Conservation (phyloP, 805 yeast genomes). For the Ogataea salicorniae region DNA sequence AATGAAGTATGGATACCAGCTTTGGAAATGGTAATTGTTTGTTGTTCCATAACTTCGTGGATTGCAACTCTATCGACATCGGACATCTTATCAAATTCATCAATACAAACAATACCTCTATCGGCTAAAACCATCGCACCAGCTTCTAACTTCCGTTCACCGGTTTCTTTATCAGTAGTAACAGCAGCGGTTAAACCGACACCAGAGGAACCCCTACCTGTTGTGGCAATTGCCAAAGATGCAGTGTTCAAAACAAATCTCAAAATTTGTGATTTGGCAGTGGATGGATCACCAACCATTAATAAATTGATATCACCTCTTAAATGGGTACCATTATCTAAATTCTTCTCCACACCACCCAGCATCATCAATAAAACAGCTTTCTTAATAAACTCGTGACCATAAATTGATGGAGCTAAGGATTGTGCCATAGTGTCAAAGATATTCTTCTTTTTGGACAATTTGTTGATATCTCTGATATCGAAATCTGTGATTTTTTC, state of each 20-base stretch:
- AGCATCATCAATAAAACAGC: conserved; percentile 86
- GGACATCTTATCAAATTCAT: conserved; percentile 97
- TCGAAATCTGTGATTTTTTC: conserved; percentile 76
- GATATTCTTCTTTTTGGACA: conserved; percentile 64
- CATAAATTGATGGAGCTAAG: conserved; percentile 93
- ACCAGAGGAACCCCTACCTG: conserved; percentile 99
- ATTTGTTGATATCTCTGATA: conserved; percentile 76
- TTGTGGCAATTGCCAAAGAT: conserved; percentile 91
- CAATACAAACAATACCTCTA: conserved; percentile 95
- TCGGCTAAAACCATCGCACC: conserved; percentile 99
- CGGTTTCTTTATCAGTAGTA: conserved; percentile 92
- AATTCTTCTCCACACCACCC: conserved; percentile 92
- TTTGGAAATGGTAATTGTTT: conserved; percentile 94
- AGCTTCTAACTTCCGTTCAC: conserved; percentile 93
- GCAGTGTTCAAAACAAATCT: conserved; percentile 95
- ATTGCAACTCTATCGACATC: conserved; percentile 96
- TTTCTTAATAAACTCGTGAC: conserved; percentile 84
- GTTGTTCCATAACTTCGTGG: conserved; percentile 99
- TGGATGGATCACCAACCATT: conserved; percentile 98
- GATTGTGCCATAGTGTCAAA: conserved; percentile 80
- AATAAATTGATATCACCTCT: conserved; percentile 96
- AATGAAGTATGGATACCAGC: conserved; percentile 97
- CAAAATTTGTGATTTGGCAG: conserved; percentile 94
- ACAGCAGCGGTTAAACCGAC: conserved; percentile 99
- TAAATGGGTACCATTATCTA: conserved; percentile 91